phyloP scores from a whole-genome alignment of 495 filamentous ascomycete species.

The Penicillium fimorum region DNA sequence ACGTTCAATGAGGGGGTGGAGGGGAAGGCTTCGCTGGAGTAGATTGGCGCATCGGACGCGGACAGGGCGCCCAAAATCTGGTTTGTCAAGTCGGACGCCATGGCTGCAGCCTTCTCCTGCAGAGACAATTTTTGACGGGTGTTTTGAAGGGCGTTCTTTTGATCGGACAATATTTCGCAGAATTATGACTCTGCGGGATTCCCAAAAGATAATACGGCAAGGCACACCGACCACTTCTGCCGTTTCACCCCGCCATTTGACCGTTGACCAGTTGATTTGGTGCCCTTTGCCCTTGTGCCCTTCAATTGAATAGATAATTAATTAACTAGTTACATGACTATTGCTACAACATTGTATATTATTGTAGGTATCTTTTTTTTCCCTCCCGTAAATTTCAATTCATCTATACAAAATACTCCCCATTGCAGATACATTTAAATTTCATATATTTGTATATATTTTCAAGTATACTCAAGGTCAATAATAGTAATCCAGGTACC shows the following conservation, averaged over 20 bases:
- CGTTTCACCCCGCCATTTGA: conserved; percentile 26
- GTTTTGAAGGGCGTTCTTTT: conserved; percentile 19
- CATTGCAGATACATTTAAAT: neutral
- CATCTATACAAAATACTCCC: neutral
- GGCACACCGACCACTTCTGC: conserved; percentile 22
- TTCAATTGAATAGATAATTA: too few relatives aligned
- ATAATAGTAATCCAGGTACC: neutral
- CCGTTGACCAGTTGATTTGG: conserved; percentile 4
- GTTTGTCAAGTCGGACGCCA: conserved; percentile 62
- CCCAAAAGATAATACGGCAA: conserved; percentile 22
- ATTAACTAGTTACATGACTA: too few relatives aligned
- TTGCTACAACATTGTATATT: too few relatives aligned
- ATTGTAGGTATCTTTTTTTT: neutral
- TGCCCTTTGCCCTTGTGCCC: too few relatives aligned
- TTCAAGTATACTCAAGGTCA: neutral
- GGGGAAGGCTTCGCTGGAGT: conserved; percentile 77
- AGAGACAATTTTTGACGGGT: conserved; percentile 16
- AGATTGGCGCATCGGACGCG: conserved; percentile 59
- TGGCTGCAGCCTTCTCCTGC: conserved; percentile 39
- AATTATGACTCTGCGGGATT: conserved; percentile 29
- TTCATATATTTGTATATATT: neutral
- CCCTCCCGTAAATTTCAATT: neutral
- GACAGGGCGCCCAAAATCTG: conserved; percentile 66
- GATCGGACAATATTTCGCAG: conserved; percentile 23
- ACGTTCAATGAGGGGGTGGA: conserved; percentile 64